phyloP scores from a whole-genome alignment of 1,284 basidiomycete species.

The Cryptococcus maquisensis region DNA sequence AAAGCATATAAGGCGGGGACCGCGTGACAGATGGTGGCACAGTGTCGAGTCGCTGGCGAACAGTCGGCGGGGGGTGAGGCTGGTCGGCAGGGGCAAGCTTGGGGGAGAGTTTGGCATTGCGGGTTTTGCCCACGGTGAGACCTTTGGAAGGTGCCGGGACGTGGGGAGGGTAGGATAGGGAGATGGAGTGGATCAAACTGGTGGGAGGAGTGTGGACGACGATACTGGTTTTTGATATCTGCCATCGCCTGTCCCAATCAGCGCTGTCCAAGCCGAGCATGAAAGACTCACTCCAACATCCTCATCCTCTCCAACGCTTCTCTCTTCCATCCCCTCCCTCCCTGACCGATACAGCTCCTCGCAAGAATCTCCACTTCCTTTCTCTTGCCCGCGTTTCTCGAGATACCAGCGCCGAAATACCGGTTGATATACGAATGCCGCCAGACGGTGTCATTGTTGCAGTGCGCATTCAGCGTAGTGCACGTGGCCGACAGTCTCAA shows the following conservation, averaged over 20 bases:
- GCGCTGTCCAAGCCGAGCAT: background rate
- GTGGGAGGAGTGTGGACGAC: conserved; percentile 37
- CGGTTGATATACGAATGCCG: conserved; percentile 41
- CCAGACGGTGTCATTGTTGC: conserved; percentile 41
- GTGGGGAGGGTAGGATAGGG: conserved; percentile 40
- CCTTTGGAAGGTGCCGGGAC: conserved; percentile 12
- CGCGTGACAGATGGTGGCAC: conserved; percentile 37
- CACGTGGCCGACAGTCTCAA: conserved; percentile 32
- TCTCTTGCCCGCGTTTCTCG: conserved; percentile 11
- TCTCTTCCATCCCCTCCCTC: conserved; percentile 32
- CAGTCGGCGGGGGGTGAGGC: conserved; percentile 26
- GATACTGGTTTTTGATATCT: conserved; percentile 28
- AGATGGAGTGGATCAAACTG: conserved; percentile 36
- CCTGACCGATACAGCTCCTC: conserved; percentile 18
- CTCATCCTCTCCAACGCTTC: conserved; percentile 35
- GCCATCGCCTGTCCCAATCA: conserved; percentile 35
- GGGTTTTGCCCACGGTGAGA: conserved; percentile 33
- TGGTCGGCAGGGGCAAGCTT: background rate
- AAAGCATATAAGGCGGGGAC: conserved; percentile 37
- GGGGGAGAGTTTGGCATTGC: background rate
- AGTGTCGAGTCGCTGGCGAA: conserved; percentile 42
- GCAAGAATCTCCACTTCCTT: conserved; percentile 30
- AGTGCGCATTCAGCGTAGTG: conserved; percentile 23
- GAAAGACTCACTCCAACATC: conserved; percentile 40
- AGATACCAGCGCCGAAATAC: conserved; percentile 31